Evolutionary conservation across 768 basidiomycete species (phyloP), one percentile per base, ranked within the genome.

Genomic region (Suillus variegatus): DNA sequence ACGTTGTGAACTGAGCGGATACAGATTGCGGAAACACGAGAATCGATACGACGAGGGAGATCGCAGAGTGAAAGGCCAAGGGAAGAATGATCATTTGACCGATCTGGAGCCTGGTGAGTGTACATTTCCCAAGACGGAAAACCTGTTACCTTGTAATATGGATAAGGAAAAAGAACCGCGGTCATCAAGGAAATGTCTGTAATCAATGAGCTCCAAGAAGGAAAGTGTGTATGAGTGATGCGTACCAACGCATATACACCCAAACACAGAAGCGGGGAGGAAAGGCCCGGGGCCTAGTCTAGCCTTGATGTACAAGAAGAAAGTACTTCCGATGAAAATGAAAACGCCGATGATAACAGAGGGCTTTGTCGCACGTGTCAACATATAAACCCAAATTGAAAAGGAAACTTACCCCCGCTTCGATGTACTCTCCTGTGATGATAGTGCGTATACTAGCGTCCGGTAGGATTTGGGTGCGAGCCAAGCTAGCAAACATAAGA

Each of bases 231-330:
- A 64, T 16, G 16, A 41, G 43, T 12, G 12, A 36, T 32, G 67
- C 80, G 64, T 63, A 86, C 88, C 86, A 8, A 89, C 62, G 68
- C 82, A 82, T 44, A 92, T 83, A 72, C 88, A 90, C 12, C 80
- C 84, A 36, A 92, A 82, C 12, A 90, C 73, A 25, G 75, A 78
- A 0, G 88, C 82, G 63, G 87, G 80, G 1, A 84, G 72, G 69
- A 87, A 88, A 0, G 89, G 90, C 1, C 90, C 87, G 0, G 89
- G 88, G 3, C 89, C 86, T 67, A 83, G 71, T 28, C 84, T 78
- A 1, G 86, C 86, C 70, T 82, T 88, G 61, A 91, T 69, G 71
- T 83, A 92, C 22, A 90, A 70, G 63, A 91, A 82, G 65, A 86
- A 76, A 0, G 78, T 77, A 63, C 80, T 85, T 5, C 89, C 90